Conservation (phyloP, 2,329 filamentous ascomycete species). For the Xenoacremonium recifei region DNA sequence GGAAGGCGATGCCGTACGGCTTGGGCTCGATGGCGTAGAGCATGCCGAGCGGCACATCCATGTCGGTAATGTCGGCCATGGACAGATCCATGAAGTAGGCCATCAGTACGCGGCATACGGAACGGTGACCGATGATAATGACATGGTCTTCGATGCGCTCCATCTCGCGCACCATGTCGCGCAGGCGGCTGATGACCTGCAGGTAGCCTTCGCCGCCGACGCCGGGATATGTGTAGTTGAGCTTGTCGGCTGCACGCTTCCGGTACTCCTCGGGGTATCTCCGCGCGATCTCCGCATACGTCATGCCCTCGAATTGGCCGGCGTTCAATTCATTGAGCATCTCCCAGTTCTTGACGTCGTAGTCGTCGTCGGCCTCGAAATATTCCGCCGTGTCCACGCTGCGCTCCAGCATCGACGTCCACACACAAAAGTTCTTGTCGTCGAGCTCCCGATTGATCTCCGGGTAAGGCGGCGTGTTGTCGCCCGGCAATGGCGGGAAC, state of each 20-base stretch:
- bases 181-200: constrained; percentile 92
- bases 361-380: constrained; percentile 89
- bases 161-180: constrained; percentile 93
- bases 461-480: constrained; percentile 92
- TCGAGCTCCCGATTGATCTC: constrained; percentile 70
- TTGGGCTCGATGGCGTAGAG: constrained; percentile 95
- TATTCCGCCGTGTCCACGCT: constrained; percentile 84
- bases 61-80: constrained; percentile 85
- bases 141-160: constrained; percentile 97
- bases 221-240: constrained; percentile 94
- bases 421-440: constrained; percentile 93
- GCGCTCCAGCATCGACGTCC: constrained; percentile 95
- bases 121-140: constrained; percentile 87
- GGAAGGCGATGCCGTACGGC: constrained; percentile 96
- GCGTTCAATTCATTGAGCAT: constrained; percentile 97
- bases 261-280: constrained; percentile 78
- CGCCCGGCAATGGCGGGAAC: constrained; percentile 87
- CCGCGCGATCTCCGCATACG: constrained; percentile 84
- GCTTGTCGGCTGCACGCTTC: constrained; percentile 79
- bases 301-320: constrained; percentile 90
- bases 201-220: constrained; percentile 95
- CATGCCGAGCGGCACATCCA: constrained; percentile 92
- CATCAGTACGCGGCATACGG: constrained; percentile 86
- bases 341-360: constrained; percentile 95
- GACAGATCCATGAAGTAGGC: constrained; percentile 96